Conservation (phyloP, 2,329 filamentous ascomycete species). For the Diplodia corticola region DNA sequence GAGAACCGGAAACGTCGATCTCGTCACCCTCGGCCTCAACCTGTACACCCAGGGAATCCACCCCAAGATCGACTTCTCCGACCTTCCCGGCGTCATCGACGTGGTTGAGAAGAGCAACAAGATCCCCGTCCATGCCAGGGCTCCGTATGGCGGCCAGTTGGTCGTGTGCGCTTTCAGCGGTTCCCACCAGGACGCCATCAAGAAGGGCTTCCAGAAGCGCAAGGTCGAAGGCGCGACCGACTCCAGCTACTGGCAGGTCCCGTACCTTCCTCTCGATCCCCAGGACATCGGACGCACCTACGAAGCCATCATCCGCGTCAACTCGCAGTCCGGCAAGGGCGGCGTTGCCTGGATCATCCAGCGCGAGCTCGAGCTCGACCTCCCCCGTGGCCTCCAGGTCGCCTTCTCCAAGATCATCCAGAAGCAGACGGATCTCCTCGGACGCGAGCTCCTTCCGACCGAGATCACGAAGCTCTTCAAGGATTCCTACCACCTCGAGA, state of each 20-base stretch:
- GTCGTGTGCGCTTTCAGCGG: conserved; percentile 93
- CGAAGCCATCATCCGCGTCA: conserved; percentile 96
- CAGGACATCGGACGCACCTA: conserved; percentile 95
- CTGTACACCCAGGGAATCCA: conserved; percentile 91
- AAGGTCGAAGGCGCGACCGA: conserved; percentile 59
- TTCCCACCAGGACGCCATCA: conserved; percentile 93
- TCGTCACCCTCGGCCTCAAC: conserved; percentile 89
- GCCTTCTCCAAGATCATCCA: conserved; percentile 90
- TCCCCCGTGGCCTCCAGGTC: conserved; percentile 88
- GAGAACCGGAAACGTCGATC: conserved; percentile 90
- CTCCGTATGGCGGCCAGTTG: conserved; percentile 86
- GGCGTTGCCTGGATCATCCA: conserved; percentile 94
- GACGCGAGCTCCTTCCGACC: conserved; percentile 76
- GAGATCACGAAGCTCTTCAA: conserved; percentile 92
- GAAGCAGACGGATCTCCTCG: conserved; percentile 72
- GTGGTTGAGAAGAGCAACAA: conserved; percentile 91
- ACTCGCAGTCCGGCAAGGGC: conserved; percentile 93
- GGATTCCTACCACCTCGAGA: conserved; percentile 78
- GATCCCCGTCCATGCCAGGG: conserved; percentile 86
- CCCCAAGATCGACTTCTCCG: conserved; percentile 85
- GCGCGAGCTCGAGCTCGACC: conserved; percentile 82
- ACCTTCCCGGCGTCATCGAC: conserved; percentile 82
- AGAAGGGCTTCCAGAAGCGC: conserved; percentile 77
- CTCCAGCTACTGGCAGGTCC: conserved; percentile 77
- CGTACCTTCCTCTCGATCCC: conserved; percentile 90